Conservation (phyloP, 306 rosid species). For the Lathyrus oleraceus region DNA sequence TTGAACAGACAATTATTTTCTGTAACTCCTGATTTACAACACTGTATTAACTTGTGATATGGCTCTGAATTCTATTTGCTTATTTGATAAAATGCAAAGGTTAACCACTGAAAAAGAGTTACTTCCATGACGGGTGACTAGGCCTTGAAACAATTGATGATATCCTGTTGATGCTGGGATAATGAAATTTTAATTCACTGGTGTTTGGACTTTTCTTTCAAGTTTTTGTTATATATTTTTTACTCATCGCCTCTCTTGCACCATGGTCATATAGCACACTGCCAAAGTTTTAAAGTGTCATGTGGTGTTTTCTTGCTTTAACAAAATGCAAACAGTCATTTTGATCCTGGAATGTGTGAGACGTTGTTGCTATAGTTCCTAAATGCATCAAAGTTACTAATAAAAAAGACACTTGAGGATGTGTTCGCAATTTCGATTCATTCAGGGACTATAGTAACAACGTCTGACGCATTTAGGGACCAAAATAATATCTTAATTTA, state of each 20-base stretch:
- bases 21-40: no score
- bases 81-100: slow-evolving; percentile 21
- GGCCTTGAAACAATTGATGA: not conserved
- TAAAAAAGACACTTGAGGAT: no score
- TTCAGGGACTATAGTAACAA: no score
- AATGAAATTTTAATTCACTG: not conserved
- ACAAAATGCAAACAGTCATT: no score
- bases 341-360: no score
- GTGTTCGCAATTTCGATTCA: no score
- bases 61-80: slow-evolving; percentile 5
- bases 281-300: not conserved
- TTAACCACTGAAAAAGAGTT: not conserved
- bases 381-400: no score
- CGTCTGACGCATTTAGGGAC: no score
- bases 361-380: no score
- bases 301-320: slow-evolving; percentile 3
- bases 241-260: not conserved
- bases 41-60: slow-evolving; percentile 36
- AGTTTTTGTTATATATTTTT: not conserved
- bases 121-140: not conserved
- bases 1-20: no score
- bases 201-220: not conserved
- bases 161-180: slow-evolving; percentile 7
- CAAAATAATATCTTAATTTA: no score
- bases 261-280: slow-evolving; percentile 1